Evolutionary conservation across 2,329 filamentous ascomycete species (phyloP), one percentile per base, ranked within the genome.

Genomic region (Alternaria longipes): DNA sequence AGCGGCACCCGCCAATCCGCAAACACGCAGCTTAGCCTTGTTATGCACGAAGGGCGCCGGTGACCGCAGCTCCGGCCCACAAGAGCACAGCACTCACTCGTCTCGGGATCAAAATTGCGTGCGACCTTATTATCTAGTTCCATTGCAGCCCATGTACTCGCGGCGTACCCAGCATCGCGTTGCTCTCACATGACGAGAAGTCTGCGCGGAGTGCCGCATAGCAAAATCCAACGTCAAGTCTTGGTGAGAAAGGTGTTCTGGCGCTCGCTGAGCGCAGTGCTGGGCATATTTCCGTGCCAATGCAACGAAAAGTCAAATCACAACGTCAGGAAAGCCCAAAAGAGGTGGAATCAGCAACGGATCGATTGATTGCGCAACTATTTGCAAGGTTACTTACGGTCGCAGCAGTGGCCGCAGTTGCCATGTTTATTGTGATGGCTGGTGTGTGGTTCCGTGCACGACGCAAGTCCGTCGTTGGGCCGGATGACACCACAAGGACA

Each of bases 101-200:
- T 77, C 75, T 71, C 73, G 73, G 72, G 75, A 77, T 74, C 75
- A 78, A 78, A 77, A 75, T 77, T 77, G 64, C 68, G 74, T 78
- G 76, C 74, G 74, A 75, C 71, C 65, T 69, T 68, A 60, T 65
- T 60, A 63, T 63, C 64, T 63, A 69, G 67, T 56, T 58, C 69
- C 72, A 73, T 74, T 69, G 65, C 73, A 66, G 60, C 59, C 70
- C 69, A 74, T 71, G 73, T 73, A 71, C 73, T 66, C 63, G 71
- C 72, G 71, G 67, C 69, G 68, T 72, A 74, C 76, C 77, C 76
- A 78, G 77, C 78, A 78, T 73, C 68, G 65, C 68, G 63, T 70
- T 69, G 59, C 63, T 66, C 75, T 80, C 78, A 80, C 77, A 78
- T 80, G 78, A 80, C 73, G 68, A 64, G 62, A 62, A 66, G 64